Evolutionary conservation across 257 asterid genomes (phyloP).

Genomic region (Haberlea rhodopensis): DNA sequence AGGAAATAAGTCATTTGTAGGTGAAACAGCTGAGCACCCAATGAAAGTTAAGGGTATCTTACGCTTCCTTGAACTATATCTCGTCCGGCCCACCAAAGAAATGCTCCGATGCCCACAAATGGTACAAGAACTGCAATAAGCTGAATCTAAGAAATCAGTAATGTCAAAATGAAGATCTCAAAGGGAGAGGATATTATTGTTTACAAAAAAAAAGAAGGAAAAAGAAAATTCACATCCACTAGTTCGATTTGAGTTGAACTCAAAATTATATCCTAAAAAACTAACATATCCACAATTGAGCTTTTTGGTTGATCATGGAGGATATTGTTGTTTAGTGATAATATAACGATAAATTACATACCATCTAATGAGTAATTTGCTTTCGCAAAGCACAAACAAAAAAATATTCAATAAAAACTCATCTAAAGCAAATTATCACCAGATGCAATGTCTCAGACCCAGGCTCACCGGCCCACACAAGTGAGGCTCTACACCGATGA

Average conservation of each 20-base stretch:
- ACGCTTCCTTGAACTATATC: conserved; percentile 86
- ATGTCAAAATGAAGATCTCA: conserved; percentile 20
- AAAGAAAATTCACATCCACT: background rate
- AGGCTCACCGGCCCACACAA: too few species aligned
- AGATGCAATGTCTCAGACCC: too few species aligned
- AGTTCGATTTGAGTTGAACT: background rate
- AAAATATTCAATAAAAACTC: too few species aligned
- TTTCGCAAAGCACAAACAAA: background rate
- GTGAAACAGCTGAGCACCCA: conserved; percentile 11
- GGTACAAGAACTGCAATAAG: conserved; percentile 79
- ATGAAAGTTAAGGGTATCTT: conserved; percentile 32
- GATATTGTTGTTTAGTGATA: background rate
- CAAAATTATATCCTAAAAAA: background rate
- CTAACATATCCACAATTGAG: background rate
- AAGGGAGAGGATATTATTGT: background rate
- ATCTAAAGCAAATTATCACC: too few species aligned
- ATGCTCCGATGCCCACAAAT: conserved; percentile 82
- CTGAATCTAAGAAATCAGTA: conserved; percentile 42
- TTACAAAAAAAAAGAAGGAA: too few species aligned
- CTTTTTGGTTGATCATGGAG: background rate
- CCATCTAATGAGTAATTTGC: background rate
- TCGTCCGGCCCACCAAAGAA: conserved; percentile 95
- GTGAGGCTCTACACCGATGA: too few species aligned
- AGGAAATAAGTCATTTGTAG: background rate
- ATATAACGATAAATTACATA: background rate